Evolutionary conservation across 805 yeast species (phyloP).

Genomic region (Wickerhamiella allomyrinae): DNA sequence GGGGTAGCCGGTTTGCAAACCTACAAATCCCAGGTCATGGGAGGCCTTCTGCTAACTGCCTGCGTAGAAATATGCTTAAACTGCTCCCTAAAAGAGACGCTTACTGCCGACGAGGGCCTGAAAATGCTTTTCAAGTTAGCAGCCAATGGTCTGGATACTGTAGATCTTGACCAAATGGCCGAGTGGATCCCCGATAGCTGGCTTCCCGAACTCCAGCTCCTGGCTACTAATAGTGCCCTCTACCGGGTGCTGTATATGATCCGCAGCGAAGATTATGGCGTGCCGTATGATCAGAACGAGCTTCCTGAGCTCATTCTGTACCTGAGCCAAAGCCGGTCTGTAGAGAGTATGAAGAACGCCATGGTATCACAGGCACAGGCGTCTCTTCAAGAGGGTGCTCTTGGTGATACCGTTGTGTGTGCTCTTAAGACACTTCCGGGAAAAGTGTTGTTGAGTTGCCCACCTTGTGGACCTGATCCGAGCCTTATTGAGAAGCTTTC

Average conservation of each 20-base stretch:
- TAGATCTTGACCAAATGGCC: not conserved
- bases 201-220: not conserved
- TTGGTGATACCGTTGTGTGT: not conserved
- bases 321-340: not conserved
- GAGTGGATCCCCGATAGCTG: not conserved
- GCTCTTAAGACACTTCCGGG: not conserved
- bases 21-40: constrained; percentile 14
- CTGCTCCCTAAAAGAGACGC: not conserved
- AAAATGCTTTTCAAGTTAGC: constrained; percentile 1
- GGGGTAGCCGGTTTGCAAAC: constrained; percentile 8
- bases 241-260: not conserved
- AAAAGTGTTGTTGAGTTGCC: not conserved
- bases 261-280: not conserved
- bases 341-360: not conserved
- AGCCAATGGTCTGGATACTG: constrained; percentile 1
- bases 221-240: not conserved
- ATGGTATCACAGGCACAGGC: not conserved
- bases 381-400: not conserved
- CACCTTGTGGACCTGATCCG: not conserved
- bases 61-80: not conserved
- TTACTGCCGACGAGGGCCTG: not conserved
- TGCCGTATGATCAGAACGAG: not conserved
- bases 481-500: not conserved
- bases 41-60: constrained; percentile 5
- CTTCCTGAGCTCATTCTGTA: not conserved